These are phyloP conservation scores for Letharia columbiana DNA, from an alignment of 495 filamentous ascomycete genomes.

Conservation along the genomic window DNA sequence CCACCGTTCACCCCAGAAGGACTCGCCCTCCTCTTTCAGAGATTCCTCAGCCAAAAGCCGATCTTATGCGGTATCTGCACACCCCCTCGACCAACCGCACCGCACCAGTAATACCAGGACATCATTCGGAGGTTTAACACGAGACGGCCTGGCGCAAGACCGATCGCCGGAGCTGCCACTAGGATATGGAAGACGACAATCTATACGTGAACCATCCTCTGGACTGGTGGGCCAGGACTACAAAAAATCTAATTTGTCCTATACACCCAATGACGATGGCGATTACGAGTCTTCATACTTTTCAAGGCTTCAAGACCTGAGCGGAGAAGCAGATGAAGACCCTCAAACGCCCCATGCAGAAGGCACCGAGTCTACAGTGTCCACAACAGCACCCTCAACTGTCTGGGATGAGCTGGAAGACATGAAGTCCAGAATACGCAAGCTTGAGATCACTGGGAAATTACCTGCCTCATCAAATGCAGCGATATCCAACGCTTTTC, in stretches of 20 bases:
- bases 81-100: slow-evolving; percentile 42
- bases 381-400: slow-evolving; percentile 79
- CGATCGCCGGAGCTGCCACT: slow-evolving; percentile 39
- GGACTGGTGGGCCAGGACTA: slow-evolving; percentile 33
- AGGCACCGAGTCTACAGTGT: slow-evolving; percentile 73
- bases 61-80: slow-evolving; percentile 39
- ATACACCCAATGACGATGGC: slow-evolving; percentile 43
- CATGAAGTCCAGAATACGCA: slow-evolving; percentile 84
- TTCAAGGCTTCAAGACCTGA: slow-evolving; percentile 35
- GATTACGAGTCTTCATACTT: slow-evolving; percentile 50
- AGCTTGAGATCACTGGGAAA: slow-evolving; percentile 85
- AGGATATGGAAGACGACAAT: slow-evolving; percentile 37
- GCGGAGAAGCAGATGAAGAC: slow-evolving; percentile 24
- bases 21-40: slow-evolving; percentile 16
- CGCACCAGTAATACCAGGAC: slow-evolving; percentile 37
- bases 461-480: slow-evolving; percentile 71
- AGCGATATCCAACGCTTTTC: slow-evolving; percentile 57
- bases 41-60: slow-evolving; percentile 30
- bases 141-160: slow-evolving; percentile 36
- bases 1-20: slow-evolving; percentile 9
- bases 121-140: slow-evolving; percentile 39
- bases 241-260: slow-evolving; percentile 48
- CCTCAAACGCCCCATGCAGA: slow-evolving; percentile 42
- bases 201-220: slow-evolving; percentile 35
- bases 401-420: slow-evolving; percentile 99